A percentile compares a stretch with the other conserved stretches of the same genome.
These are phyloP conservation scores for Phytophthora palmivora DNA, from an alignment of 352 stramenopile species.

Conservation along the genomic window DNA sequence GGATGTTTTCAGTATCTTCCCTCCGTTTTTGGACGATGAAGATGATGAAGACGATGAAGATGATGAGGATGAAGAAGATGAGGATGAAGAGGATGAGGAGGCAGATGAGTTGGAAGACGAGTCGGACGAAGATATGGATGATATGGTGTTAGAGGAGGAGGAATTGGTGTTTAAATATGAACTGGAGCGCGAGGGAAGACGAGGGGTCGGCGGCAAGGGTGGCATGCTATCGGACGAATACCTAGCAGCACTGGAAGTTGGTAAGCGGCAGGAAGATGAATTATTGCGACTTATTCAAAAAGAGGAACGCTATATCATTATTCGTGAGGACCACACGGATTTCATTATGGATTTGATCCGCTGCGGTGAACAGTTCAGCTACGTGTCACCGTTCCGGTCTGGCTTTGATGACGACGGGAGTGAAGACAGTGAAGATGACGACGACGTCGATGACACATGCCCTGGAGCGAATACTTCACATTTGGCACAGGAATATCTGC, in stretches of 20 bases:
- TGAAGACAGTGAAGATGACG: slow-evolving; percentile 55
- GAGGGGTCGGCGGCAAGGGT: slow-evolving; percentile 22
- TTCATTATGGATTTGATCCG: slow-evolving; percentile 86
- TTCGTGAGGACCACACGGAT: slow-evolving; percentile 79
- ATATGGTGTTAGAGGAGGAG: slow-evolving; percentile 59
- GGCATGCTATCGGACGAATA: slow-evolving; percentile 70
- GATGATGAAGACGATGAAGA: slow-evolving; percentile 67
- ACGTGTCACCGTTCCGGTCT: slow-evolving; percentile 54
- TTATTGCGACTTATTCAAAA: slow-evolving; percentile 79
- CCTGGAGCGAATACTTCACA: slow-evolving; percentile 80
- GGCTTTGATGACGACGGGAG: slow-evolving; percentile 51
- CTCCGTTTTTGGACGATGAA: slow-evolving; percentile 72
- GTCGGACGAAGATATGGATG: slow-evolving; percentile 54
- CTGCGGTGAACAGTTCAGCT: slow-evolving; percentile 81
- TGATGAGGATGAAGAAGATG: slow-evolving; percentile 62
- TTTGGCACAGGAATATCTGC: slow-evolving; percentile 77
- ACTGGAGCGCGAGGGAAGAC: slow-evolving; percentile 55
- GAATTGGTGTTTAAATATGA: slow-evolving; percentile 83
- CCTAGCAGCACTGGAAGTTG: slow-evolving; percentile 65
- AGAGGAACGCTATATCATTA: slow-evolving; percentile 87
- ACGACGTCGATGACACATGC: slow-evolving; percentile 75
- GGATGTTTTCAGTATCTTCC: slow-evolving; percentile 81
- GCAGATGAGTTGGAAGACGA: slow-evolving; percentile 51
- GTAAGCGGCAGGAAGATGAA: slow-evolving; percentile 73
- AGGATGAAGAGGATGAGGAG: slow-evolving; percentile 41